A percentile compares a stretch with the other conserved stretches of the same genome.
These are phyloP conservation scores for Psilocybe cyanescens DNA, from an alignment of 768 basidiomycete genomes.

Conservation along the genomic window DNA sequence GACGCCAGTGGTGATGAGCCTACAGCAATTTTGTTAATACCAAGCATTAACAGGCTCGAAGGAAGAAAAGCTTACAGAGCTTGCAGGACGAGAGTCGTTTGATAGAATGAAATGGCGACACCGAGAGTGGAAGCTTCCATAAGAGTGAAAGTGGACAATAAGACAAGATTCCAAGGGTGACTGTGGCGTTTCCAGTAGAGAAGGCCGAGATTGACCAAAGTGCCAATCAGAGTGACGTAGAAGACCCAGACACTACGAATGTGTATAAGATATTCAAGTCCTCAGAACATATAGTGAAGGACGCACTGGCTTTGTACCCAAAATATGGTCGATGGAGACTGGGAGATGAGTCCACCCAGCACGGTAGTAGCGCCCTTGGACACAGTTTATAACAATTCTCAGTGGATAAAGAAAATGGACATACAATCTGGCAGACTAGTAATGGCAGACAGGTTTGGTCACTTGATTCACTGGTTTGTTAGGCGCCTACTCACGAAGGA, in stretches of 20 bases:
- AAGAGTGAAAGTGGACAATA: constrained; percentile 86
- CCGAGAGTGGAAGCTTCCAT: constrained; percentile 93
- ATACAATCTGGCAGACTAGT: constrained; percentile 75
- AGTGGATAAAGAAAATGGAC: neutral
- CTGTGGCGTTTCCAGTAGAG: constrained; percentile 94
- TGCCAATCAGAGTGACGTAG: constrained; percentile 78
- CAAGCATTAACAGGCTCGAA: constrained; percentile 5
- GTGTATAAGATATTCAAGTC: constrained; percentile 1
- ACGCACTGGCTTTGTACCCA: constrained; percentile 79
- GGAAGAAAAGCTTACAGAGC: constrained; percentile 64
- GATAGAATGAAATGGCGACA: constrained; percentile 77
- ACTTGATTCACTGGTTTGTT: neutral
- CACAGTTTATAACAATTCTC: constrained; percentile 30
- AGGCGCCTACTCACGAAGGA: constrained; percentile 67
- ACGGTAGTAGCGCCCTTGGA: constrained; percentile 67
- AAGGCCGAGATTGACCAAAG: constrained; percentile 76
- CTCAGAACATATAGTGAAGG: neutral
- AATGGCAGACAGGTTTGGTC: constrained; percentile 8
- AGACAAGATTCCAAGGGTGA: constrained; percentile 84
- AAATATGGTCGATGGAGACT: constrained; percentile 56
- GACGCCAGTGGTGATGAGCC: constrained; percentile 87
- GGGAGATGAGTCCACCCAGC: constrained; percentile 74
- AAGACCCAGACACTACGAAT: constrained; percentile 71
- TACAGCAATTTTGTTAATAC: constrained; percentile 9
- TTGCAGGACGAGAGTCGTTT: constrained; percentile 78